These are phyloP conservation scores for Dunaliella primolecta DNA, from an alignment of 139 green algal genomes.

Conservation along the genomic window DNA sequence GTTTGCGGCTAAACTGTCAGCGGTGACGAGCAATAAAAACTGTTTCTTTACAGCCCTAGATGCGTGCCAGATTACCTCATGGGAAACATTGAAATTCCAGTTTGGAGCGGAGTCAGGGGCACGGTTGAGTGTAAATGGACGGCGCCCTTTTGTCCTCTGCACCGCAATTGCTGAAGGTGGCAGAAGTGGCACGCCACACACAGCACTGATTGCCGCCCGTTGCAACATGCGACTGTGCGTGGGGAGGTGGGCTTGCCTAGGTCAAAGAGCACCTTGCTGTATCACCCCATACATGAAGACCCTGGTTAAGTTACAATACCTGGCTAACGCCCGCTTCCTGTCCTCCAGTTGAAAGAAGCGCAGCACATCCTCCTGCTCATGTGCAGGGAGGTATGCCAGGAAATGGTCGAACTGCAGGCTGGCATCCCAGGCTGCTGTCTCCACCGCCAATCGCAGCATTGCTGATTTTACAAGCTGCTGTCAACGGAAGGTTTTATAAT, in stretches of 20 bases:
- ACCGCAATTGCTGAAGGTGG: constrained; percentile 38
- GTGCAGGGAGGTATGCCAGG: background rate
- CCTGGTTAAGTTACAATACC: background rate
- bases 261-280: no score
- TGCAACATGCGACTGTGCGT: constrained; percentile 2
- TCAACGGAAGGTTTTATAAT: no score
- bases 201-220: background rate
- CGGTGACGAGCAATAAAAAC: no score
- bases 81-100: constrained; percentile 43
- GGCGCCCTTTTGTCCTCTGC: constrained; percentile 47
- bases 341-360: background rate
- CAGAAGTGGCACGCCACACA: background rate
- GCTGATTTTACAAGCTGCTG: no score
- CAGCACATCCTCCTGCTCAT: background rate
- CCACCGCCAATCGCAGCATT: background rate
- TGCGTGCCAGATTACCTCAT: no score
- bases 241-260: no score
- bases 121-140: constrained; percentile 44
- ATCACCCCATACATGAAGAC: no score
- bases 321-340: background rate
- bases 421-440: background rate
- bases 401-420: background rate
- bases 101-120: constrained; percentile 3
- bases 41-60: no score
- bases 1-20: no score